These are phyloP conservation scores for Pezicula neosporulosa DNA, from an alignment of 2,329 filamentous ascomycete species.

Conservation along the genomic window DNA sequence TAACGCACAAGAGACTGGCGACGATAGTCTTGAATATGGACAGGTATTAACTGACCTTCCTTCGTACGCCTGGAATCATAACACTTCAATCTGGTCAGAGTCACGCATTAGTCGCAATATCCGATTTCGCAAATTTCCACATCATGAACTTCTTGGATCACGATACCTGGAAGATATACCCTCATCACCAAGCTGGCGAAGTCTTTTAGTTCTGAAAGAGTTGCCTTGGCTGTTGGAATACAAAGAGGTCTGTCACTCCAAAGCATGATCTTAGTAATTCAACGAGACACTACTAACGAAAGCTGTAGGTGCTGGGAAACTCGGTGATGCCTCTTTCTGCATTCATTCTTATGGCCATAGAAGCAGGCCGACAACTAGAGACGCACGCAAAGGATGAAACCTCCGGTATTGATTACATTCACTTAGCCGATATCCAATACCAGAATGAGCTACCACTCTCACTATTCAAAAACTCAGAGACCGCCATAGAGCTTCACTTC, in stretches of 20 bases:
- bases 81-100: constrained; percentile 47
- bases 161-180: constrained; percentile 11
- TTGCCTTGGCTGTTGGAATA: constrained; percentile 25
- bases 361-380: constrained; percentile 15
- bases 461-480: not conserved
- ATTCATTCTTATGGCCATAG: constrained; percentile 25
- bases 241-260: not conserved
- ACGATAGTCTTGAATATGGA: not conserved
- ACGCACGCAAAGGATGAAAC: not conserved
- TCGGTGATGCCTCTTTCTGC: constrained; percentile 23
- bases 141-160: constrained; percentile 45
- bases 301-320: not conserved
- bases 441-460: not conserved
- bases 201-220: constrained; percentile 19
- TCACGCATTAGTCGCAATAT: constrained; percentile 41
- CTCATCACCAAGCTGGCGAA: constrained; percentile 24
- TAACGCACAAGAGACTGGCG: not conserved
- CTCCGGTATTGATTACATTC: not conserved
- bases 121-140: constrained; percentile 38
- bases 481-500: not conserved
- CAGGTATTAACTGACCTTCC: constrained; percentile 31
- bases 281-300: no score
- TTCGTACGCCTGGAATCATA: constrained; percentile 50
- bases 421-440: not conserved
- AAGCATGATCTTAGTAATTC: no score